These are phyloP conservation scores for Gymnopus androsaceus DNA, from an alignment of 1,284 basidiomycete genomes.

Conservation along the genomic window DNA sequence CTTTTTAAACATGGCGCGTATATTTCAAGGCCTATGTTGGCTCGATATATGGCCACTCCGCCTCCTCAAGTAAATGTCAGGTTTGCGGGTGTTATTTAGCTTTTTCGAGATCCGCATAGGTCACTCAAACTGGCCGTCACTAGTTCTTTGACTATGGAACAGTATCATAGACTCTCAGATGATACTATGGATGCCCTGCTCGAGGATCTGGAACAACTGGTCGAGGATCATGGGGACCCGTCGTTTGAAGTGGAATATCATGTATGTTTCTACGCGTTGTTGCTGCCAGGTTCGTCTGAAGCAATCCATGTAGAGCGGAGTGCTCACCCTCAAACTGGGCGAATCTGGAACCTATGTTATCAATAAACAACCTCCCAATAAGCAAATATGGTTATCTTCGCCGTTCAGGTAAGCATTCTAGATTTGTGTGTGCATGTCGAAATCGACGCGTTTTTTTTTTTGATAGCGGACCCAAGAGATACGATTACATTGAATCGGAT, in stretches of 20 bases:
- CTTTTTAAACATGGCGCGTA: background rate
- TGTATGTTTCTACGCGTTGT: constrained; percentile 52
- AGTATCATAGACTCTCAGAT: constrained; percentile 83
- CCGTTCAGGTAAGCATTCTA: constrained; percentile 65
- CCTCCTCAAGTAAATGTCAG: constrained; percentile 49
- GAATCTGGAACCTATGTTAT: constrained; percentile 94
- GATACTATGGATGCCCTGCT: constrained; percentile 81
- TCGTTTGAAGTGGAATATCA: constrained; percentile 92
- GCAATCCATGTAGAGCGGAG: constrained; percentile 58
- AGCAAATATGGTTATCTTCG: constrained; percentile 98
- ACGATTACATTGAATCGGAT: constrained; percentile 64
- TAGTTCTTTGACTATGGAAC: constrained; percentile 62
- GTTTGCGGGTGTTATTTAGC: constrained; percentile 35
- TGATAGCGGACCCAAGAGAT: constrained; percentile 84
- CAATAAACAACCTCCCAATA: constrained; percentile 99
- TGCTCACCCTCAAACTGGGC: constrained; percentile 85
- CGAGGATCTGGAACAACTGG: constrained; percentile 75
- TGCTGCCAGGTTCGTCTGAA: constrained; percentile 11
- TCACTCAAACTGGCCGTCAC: background rate
- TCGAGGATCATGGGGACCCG: constrained; percentile 63
- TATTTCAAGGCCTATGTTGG: background rate
- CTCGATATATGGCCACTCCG: constrained; percentile 46
- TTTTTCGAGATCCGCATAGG: background rate
- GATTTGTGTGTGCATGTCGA: constrained; percentile 2
- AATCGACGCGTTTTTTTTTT: constrained; percentile 9